Percentiles rank a stretch among this genome's conserved stretches.
These are phyloP conservation scores for Naganishia sp. DNA, from an alignment of 1,284 basidiomycete species.

Conservation along the genomic window DNA sequence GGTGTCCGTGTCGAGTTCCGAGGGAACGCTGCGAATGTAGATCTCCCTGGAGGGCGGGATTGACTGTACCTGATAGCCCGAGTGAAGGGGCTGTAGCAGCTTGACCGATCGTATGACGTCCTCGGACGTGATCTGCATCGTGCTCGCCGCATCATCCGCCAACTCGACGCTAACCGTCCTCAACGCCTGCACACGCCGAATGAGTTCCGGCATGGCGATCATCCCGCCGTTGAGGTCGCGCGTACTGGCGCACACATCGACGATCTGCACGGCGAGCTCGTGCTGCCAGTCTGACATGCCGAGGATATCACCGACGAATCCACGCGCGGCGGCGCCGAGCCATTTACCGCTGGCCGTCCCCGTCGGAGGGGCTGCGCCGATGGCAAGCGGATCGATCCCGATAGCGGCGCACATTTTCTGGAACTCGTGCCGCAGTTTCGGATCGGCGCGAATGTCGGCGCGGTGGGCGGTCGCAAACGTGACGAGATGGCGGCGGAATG, in stretches of 20 bases:
- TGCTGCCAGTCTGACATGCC: slow-evolving; percentile 90
- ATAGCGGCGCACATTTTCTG: slow-evolving; percentile 95
- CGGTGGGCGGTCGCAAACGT: slow-evolving; percentile 82
- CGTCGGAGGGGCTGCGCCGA: slow-evolving; percentile 43
- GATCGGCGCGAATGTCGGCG: slow-evolving; percentile 79
- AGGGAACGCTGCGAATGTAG: slow-evolving; percentile 47
- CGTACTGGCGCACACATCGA: slow-evolving; percentile 91
- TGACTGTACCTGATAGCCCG: slow-evolving; percentile 82
- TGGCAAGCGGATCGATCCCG: slow-evolving; percentile 91
- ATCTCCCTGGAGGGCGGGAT: slow-evolving; percentile 55
- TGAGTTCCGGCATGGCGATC: slow-evolving; percentile 82
- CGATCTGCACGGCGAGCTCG: slow-evolving; percentile 93
- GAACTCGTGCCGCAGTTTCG: slow-evolving; percentile 86
- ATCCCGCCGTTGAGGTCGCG: slow-evolving; percentile 86
- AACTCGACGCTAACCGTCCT: slow-evolving; percentile 53
- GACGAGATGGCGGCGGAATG: slow-evolving; percentile 78
- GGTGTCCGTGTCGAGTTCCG: slow-evolving; percentile 80
- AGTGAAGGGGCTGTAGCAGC: slow-evolving; percentile 79
- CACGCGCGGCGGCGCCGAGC: slow-evolving; percentile 59
- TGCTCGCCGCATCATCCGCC: slow-evolving; percentile 10
- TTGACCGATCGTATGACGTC: slow-evolving; percentile 85
- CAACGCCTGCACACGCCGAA: slow-evolving; percentile 73
- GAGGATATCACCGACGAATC: slow-evolving; percentile 83
- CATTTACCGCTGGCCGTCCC: slow-evolving; percentile 37
- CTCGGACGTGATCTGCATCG: slow-evolving; percentile 64